A percentile compares a stretch with the other conserved stretches of the same genome.
These are phyloP conservation scores for Microdochium paspali DNA, from an alignment of 2,329 filamentous ascomycete species.

Conservation along the genomic window DNA sequence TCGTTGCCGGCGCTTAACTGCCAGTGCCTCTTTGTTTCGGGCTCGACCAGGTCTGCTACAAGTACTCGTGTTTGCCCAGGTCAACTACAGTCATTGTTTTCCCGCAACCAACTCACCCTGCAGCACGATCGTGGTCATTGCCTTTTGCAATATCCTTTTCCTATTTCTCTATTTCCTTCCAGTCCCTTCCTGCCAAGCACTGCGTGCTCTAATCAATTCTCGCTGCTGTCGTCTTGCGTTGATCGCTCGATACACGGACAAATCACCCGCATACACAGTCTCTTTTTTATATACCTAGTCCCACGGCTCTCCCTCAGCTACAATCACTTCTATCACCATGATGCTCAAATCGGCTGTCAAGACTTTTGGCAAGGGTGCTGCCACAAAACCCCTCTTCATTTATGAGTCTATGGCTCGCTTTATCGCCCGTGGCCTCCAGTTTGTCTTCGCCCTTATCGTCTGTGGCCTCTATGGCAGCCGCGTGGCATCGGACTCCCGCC, in stretches of 20 bases:
- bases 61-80: not conserved
- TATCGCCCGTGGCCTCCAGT: conserved; percentile 55
- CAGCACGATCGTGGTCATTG: too few relatives aligned
- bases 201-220: not conserved
- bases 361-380: conserved; percentile 26
- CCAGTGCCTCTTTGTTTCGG: not conserved
- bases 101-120: too few relatives aligned
- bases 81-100: too few relatives aligned
- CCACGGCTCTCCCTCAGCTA: not conserved
- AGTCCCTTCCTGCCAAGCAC: too few relatives aligned
- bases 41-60: not conserved
- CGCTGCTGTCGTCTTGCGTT: not conserved
- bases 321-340: not conserved
- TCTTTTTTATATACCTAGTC: not conserved
- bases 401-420: conserved; percentile 38
- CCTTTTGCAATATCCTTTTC: too few relatives aligned
- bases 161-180: too few relatives aligned
- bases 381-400: conserved; percentile 33
- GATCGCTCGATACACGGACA: not conserved
- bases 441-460: conserved; percentile 59
- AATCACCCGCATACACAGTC: not conserved
- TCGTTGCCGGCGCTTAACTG: not conserved
- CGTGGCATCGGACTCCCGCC: conserved; percentile 33
- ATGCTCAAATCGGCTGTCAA: not conserved
- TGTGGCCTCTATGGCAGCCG: conserved; percentile 60